A percentile compares a stretch with the other conserved stretches of the same genome.
Evolutionary conservation across 1,284 basidiomycete species (phyloP).

Genomic region (Austropuccinia psidii): DNA sequence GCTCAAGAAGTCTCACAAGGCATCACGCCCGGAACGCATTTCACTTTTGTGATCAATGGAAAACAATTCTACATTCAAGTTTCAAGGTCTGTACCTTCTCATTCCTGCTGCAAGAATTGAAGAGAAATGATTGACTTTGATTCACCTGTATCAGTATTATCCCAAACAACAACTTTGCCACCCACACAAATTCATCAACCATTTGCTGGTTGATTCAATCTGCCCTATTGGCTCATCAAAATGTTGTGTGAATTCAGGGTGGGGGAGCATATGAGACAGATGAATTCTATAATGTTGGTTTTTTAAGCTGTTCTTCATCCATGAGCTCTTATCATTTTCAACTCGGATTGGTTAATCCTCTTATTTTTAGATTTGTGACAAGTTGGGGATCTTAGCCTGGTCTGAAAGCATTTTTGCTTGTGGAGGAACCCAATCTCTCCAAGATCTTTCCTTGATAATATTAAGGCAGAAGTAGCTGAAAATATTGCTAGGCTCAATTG

Average conservation of each 20-base stretch:
- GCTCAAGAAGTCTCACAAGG: conserved; percentile 35
- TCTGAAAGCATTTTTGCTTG: conserved; percentile 52
- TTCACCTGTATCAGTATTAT: conserved; percentile 19
- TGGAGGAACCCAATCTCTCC: conserved; percentile 27
- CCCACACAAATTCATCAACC: conserved; percentile 25
- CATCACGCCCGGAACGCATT: conserved; percentile 40
- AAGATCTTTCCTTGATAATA: conserved; percentile 53
- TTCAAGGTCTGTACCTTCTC: conserved; percentile 40
- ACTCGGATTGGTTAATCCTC: conserved; percentile 51
- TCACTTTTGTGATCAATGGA: conserved; percentile 41
- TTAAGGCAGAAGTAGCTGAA: conserved; percentile 57
- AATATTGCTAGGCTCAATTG: conserved; percentile 56
- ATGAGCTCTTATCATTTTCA: background rate
- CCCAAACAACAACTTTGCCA: conserved; percentile 22
- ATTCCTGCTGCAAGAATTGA: background rate
- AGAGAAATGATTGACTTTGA: too few species aligned
- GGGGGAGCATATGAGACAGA: conserved; percentile 41
- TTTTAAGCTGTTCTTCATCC: background rate
- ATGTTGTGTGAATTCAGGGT: conserved; percentile 44
- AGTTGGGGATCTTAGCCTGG: conserved; percentile 60
- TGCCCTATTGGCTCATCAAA: conserved; percentile 38
- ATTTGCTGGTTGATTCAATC: conserved; percentile 40
- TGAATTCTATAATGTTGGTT: conserved; percentile 38
- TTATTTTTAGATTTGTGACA: conserved; percentile 54
- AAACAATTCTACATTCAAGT: conserved; percentile 40